Conservation (phyloP, 2,329 filamentous ascomycete species). For the Trichoderma sp. region DNA sequence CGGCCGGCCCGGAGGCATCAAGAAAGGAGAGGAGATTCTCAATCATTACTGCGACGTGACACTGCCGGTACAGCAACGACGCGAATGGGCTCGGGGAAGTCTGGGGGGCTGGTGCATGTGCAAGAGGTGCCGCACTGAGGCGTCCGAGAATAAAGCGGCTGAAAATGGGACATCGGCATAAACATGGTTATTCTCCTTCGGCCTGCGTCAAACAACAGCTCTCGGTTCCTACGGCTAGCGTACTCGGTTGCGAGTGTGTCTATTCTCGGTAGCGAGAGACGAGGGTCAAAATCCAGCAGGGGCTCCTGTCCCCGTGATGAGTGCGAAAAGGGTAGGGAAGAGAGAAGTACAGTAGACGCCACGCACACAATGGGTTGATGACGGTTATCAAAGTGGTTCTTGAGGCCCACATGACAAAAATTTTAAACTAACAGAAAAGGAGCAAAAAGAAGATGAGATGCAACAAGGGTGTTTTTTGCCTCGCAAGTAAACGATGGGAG, state of each 20-base stretch:
- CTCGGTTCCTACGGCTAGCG: not conserved
- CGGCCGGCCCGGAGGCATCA: conserved; percentile 60
- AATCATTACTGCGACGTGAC: conserved; percentile 94
- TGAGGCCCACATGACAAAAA: not conserved
- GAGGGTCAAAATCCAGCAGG: not conserved
- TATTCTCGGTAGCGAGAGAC: not conserved
- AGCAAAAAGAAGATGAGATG: not conserved
- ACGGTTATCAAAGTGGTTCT: not conserved
- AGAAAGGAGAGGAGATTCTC: conserved; percentile 78
- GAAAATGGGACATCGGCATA: not conserved
- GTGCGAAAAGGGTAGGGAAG: not conserved
- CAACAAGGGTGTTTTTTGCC: not conserved
- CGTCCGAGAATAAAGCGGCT: conserved; percentile 32
- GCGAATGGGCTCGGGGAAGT: conserved; percentile 87
- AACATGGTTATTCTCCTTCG: not conserved
- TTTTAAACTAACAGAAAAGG: not conserved
- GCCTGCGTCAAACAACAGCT: not conserved
- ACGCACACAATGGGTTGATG: not conserved
- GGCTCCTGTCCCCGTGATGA: not conserved
- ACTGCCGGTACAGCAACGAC: conserved; percentile 73
- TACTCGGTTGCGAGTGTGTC: not conserved
- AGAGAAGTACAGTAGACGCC: not conserved
- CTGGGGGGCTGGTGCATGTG: conserved; percentile 90
- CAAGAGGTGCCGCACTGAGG: conserved; percentile 75
- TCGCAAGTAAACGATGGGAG: not conserved